Conservation (phyloP, 2,329 filamentous ascomycete genomes). For the Phyllosticta citribraziliensis region DNA sequence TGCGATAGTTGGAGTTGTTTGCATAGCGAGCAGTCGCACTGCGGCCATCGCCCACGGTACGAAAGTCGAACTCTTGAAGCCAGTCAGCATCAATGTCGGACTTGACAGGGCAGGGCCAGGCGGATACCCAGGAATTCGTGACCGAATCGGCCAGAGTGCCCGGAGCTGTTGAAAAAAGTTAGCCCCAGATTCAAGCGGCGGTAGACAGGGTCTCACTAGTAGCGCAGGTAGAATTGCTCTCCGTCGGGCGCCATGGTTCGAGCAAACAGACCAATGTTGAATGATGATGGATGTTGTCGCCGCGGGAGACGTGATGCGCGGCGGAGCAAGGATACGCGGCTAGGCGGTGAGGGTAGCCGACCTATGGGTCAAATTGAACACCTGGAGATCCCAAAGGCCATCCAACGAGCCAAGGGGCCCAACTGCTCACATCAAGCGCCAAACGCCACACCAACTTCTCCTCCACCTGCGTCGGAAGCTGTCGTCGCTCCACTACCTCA, state of each 20-base stretch:
- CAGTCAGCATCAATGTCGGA: no score
- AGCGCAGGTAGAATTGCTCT: conserved; percentile 90
- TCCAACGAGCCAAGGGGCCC: conserved; percentile 10
- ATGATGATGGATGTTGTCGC: conserved; percentile 7
- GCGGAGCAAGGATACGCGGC: conserved; percentile 6
- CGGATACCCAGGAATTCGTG: conserved; percentile 86
- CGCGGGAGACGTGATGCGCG: conserved; percentile 5
- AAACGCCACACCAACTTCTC: conserved; percentile 7
- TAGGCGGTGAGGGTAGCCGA: conserved; percentile 9
- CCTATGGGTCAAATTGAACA: conserved; percentile 11
- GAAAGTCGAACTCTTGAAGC: conserved; percentile 81
- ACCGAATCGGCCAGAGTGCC: conserved; percentile 92
- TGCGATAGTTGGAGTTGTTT: conserved; percentile 99
- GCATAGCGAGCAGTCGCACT: conserved; percentile 93
- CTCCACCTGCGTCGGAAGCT: background rate
- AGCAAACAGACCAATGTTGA: conserved; percentile 16
- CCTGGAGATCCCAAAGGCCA: conserved; percentile 10
- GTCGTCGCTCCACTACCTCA: background rate
- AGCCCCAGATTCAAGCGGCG: conserved; percentile 24
- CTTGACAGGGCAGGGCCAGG: background rate
- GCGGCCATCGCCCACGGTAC: conserved; percentile 81
- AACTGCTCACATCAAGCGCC: conserved; percentile 3
- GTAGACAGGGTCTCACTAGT: conserved; percentile 63
- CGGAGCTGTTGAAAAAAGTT: conserved; percentile 56
- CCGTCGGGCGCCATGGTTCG: conserved; percentile 52